phyloP scores from a whole-genome alignment of 352 stramenopile genomes.

The Globisporangium canariense region DNA sequence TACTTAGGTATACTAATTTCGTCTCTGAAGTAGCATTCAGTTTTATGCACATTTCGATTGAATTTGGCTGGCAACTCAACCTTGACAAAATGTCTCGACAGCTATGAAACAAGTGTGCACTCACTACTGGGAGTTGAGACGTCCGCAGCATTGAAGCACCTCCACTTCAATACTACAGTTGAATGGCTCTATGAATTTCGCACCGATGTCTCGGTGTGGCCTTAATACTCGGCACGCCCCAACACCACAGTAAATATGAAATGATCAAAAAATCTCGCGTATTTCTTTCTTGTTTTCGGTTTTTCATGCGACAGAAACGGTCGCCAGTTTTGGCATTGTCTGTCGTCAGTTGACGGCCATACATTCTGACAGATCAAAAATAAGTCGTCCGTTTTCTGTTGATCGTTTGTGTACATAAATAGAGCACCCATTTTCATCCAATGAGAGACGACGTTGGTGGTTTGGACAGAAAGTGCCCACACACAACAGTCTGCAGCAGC shows the following conservation, averaged over 20 bases:
- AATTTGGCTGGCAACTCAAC: too few relatives aligned
- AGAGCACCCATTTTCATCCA: neutral
- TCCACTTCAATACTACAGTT: too few relatives aligned
- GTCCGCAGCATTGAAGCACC: too few relatives aligned
- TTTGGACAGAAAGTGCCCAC: neutral
- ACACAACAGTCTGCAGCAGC: neutral
- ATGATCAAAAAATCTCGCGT: neutral
- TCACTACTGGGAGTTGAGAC: too few relatives aligned
- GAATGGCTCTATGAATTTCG: too few relatives aligned
- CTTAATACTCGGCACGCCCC: too few relatives aligned
- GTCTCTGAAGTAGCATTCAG: too few relatives aligned
- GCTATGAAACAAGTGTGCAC: too few relatives aligned
- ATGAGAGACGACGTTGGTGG: neutral
- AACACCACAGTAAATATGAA: neutral
- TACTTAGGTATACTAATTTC: too few relatives aligned
- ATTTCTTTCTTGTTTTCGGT: neutral
- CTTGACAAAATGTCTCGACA: too few relatives aligned
- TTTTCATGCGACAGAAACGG: neutral
- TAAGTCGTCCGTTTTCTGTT: neutral
- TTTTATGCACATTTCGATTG: too few relatives aligned
- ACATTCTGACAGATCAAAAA: neutral
- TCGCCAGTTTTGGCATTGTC: neutral
- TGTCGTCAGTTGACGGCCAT: neutral
- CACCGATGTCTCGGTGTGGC: too few relatives aligned
- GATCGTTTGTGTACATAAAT: neutral